A percentile compares a stretch with the other conserved stretches of the same genome.
Conservation (phyloP, 1,284 basidiomycete genomes). For the Ceratobasidium sp. region DNA sequence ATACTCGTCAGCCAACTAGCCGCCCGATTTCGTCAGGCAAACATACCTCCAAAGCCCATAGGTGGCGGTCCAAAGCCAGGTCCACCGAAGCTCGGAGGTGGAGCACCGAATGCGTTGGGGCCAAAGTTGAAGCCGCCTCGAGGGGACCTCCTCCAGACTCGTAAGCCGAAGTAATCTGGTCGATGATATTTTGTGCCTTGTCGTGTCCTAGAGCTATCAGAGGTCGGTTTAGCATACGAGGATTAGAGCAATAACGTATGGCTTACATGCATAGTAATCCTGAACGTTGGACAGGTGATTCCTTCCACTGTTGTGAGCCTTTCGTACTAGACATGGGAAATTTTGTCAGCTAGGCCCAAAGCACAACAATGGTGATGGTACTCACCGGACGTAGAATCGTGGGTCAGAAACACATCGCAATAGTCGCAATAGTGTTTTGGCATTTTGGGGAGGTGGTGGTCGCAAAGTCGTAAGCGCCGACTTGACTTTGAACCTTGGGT, state of each 20-base stretch:
- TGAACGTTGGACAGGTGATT: constrained; percentile 97
- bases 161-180: constrained; percentile 92
- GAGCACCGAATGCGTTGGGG: constrained; percentile 65
- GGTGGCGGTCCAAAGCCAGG: constrained; percentile 63
- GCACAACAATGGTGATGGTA: constrained; percentile 38
- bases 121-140: constrained; percentile 82
- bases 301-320: constrained; percentile 96
- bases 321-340: constrained; percentile 73
- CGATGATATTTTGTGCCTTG: constrained; percentile 94
- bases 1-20: not conserved
- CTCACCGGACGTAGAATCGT: constrained; percentile 85
- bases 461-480: not conserved
- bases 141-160: constrained; percentile 85
- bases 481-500: too few species aligned
- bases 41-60: constrained; percentile 51
- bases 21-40: not conserved
- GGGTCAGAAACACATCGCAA: constrained; percentile 89
- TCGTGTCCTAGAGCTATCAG: constrained; percentile 88
- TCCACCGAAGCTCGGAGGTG: constrained; percentile 45
- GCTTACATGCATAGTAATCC: constrained; percentile 93
- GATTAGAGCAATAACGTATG: not conserved
- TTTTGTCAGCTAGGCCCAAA: constrained; percentile 42
- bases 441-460: constrained; percentile 42
- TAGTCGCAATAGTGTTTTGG: constrained; percentile 74
- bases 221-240: constrained; percentile 6